A percentile compares a stretch with the other conserved stretches of the same genome.
These are phyloP conservation scores for Mycena galopus DNA, from an alignment of 768 basidiomycete genomes.

Conservation along the genomic window DNA sequence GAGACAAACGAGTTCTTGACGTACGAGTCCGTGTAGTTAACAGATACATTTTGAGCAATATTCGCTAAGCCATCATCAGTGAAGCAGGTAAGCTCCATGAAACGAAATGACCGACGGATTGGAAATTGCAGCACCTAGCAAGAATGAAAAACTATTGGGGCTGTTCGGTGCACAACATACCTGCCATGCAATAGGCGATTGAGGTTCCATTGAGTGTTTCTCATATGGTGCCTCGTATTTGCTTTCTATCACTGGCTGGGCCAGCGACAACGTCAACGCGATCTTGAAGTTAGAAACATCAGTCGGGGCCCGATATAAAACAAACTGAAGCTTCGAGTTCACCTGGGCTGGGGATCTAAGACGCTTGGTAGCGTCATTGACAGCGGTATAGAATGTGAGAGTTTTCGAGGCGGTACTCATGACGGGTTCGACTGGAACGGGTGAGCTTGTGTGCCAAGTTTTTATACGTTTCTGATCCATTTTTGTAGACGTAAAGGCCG, in stretches of 20 bases:
- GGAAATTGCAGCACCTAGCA: not conserved
- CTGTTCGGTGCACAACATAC: not conserved
- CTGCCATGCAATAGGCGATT: conserved; percentile 1
- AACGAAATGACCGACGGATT: not conserved
- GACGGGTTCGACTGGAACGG: too few species aligned
- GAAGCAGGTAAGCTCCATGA: not conserved
- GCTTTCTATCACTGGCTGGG: not conserved
- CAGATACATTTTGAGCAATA: not conserved
- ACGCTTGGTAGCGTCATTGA: not conserved
- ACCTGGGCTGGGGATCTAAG: not conserved
- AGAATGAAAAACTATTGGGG: not conserved
- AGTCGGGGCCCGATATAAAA: too few species aligned
- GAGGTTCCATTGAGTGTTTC: not conserved
- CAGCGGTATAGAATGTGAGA: not conserved
- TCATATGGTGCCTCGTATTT: not conserved
- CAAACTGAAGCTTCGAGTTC: not conserved
- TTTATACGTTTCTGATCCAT: too few species aligned
- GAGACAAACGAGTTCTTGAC: not conserved
- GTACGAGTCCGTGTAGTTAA: not conserved
- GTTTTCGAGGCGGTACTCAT: not conserved
- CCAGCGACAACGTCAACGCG: not conserved
- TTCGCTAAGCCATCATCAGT: not conserved
- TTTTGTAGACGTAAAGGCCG: too few species aligned
- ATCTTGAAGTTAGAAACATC: not conserved
- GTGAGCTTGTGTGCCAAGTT: too few species aligned